Conservation (phyloP, 2,329 filamentous ascomycete genomes). For the Arthrobotrys conoides region DNA sequence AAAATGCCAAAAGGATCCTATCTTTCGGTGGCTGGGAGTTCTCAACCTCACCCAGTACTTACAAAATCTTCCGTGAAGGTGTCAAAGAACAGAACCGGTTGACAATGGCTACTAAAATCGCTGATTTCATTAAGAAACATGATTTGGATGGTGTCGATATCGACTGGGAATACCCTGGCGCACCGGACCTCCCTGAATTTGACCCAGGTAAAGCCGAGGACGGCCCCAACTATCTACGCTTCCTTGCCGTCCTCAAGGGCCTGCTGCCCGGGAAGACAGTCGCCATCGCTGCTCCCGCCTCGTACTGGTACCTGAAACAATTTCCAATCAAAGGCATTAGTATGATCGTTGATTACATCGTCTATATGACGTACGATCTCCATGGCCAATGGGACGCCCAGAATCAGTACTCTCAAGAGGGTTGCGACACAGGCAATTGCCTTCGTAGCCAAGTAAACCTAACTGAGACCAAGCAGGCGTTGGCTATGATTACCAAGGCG, state of each 20-base stretch:
- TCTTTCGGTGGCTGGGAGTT: conserved; percentile 70
- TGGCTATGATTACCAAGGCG: conserved; percentile 66
- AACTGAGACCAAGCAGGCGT: conserved; percentile 64
- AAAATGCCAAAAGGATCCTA: conserved; percentile 66
- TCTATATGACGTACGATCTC: conserved; percentile 66
- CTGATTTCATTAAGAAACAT: conserved; percentile 68
- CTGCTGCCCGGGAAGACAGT: conserved; percentile 63
- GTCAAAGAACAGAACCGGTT: conserved; percentile 60
- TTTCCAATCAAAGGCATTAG: conserved; percentile 58
- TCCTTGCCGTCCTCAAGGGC: conserved; percentile 64
- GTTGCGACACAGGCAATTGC: conserved; percentile 65
- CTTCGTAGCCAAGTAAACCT: conserved; percentile 66
- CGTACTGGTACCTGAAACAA: conserved; percentile 48
- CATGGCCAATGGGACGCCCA: conserved; percentile 67
- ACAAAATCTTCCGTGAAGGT: conserved; percentile 67
- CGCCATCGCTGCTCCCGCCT: conserved; percentile 62
- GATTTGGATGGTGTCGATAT: conserved; percentile 69
- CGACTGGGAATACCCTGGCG: conserved; percentile 68
- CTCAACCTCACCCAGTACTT: conserved; percentile 67
- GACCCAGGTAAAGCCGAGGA: conserved; percentile 65
- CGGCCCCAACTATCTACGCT: conserved; percentile 66
- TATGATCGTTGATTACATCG: conserved; percentile 65
- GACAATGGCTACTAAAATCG: conserved; percentile 65
- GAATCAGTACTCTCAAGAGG: background rate
- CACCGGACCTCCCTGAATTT: conserved; percentile 67